Base-by-base conservation (phyloP, 495 filamentous ascomycete species). In the Jackrogersella multiformis region DNA sequence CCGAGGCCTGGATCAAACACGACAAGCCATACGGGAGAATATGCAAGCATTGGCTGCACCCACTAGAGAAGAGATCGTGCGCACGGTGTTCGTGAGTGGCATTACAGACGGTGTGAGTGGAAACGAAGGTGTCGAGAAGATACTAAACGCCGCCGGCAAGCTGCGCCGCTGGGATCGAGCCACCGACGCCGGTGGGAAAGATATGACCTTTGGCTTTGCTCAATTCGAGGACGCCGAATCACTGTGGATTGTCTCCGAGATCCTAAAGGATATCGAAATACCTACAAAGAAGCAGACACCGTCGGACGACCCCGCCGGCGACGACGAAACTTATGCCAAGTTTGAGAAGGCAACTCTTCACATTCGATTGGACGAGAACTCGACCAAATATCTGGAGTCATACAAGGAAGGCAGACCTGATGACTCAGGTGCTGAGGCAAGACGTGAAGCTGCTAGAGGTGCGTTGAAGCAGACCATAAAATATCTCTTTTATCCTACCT, bases 191-290 rank as follows among this genome's bases (percentile, higher is more conserved):
- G 72, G 77, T 55, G 79, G 70, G 0, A 96, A 96, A 81, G 87
- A 88, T 45, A 91, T 89, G 74, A 87, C 88, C 55, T 98, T 98
- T 80, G 96, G 95, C 35, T 98, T 99, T 80, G 95, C 94, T 62
- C 93, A 98, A 80, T 99, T 90, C 79, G 94, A 97, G 61, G 93
- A 98, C 79, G 87, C 90, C 30, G 91, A 97, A 74, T 93, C 92
- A 69, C 83, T 99, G 68, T 88, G 88, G 79, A 89, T 89, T 51
- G 95, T 94, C 56, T 88, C 93, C 58, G 92, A 96, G 78, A 87
- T 94, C 45, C 86, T 97, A 72, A 89, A 87, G 79, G 90, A 93
- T 72, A 82, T 99, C 56, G 84, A 96, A 77, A 88, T 98, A 48
- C 96, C 95, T 59, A 79, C 90, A 57, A 91, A 92, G 81, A 89